Base-by-base conservation (phyloP, 345 rosid species). In the Rhodomyrtus tomentosa region DNA sequence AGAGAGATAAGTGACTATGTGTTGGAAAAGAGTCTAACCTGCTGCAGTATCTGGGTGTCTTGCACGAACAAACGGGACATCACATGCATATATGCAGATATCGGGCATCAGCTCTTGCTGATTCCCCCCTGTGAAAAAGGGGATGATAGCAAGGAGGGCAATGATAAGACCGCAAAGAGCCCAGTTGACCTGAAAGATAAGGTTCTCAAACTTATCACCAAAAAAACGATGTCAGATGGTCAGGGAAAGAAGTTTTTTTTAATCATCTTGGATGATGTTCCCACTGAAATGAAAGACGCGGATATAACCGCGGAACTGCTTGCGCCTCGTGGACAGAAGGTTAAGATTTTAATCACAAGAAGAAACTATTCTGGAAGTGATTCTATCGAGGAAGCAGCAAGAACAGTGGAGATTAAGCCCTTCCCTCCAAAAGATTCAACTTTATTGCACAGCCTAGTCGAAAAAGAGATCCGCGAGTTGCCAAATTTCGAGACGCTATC, bases 241-340 rank as follows among this genome's bases (percentile, higher is more conserved):
- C n/a, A 4, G 0, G 25, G 22, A 38, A 42, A 36, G 50, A 49
- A 45, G 27, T 87, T 55, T 82, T 84, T 93, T 88, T 54, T 93
- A 15, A 82, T 92, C 48, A 88, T 92, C 84, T 84, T 92, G 85
- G 93, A 92, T 53, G 93, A 87, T 80, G 89, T 88, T 81, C 86
- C 85, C 40, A 84, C n/a, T 11, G 48, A 72, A 36, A 38, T 73
- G 53, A 84, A 42, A 5, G 87, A 85, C 51, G 21, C 82, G 3
- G 9, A 15, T 62, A 49, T 87, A 36, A 72, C 84, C 88, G 2
- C 40, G 2, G 32, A 55, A 1, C 3, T 58, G 73, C 38, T 29
- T 29, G 40, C 6, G 40, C 73, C 10, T 59, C 21, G 15, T 59
- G 73, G 73, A 59, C 73, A 59, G 73, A 59, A 59, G 45, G 74